Conservation (phyloP, 1,139 yeast species). For the Suhomyces maxii region DNA sequence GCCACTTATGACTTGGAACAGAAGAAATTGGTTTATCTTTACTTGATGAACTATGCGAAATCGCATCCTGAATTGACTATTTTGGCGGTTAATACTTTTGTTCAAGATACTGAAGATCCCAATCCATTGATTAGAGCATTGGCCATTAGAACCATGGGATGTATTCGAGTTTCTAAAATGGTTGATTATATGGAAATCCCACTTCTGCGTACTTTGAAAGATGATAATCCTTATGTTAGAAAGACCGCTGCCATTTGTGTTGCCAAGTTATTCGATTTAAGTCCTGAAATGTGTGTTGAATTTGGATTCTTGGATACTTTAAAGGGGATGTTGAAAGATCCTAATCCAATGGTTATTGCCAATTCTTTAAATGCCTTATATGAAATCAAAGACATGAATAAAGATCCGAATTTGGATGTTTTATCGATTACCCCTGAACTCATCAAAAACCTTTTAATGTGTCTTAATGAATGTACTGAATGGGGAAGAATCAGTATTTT, state of each 20-base stretch:
- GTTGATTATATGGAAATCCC: conserved; percentile 94
- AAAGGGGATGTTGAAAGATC: conserved; percentile 71
- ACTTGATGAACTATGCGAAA: conserved; percentile 96
- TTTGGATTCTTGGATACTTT: conserved; percentile 79
- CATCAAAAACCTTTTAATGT: conserved; percentile 68
- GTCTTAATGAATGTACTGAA: conserved; percentile 95
- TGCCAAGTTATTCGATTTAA: conserved; percentile 88
- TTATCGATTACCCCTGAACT: conserved; percentile 43
- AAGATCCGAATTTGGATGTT: conserved; percentile 50
- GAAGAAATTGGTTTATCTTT: conserved; percentile 91
- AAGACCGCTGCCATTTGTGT: conserved; percentile 98
- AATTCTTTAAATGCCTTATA: conserved; percentile 85
- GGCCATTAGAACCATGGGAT: conserved; percentile 98
- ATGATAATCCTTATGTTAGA: conserved; percentile 95
- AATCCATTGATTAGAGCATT: conserved; percentile 94
- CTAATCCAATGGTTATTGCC: conserved; percentile 96
- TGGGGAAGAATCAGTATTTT: conserved; percentile 97
- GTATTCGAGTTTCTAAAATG: conserved; percentile 93
- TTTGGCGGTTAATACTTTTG: conserved; percentile 96
- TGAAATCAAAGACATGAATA: conserved; percentile 69
- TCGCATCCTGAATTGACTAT: conserved; percentile 94
- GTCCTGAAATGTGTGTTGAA: conserved; percentile 77
- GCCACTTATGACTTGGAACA: conserved; percentile 97
- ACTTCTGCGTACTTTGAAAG: conserved; percentile 75
- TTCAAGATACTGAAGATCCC: conserved; percentile 94